phyloP scores from a whole-genome alignment of 306 rosid species.

The Trifolium fragiferum region DNA sequence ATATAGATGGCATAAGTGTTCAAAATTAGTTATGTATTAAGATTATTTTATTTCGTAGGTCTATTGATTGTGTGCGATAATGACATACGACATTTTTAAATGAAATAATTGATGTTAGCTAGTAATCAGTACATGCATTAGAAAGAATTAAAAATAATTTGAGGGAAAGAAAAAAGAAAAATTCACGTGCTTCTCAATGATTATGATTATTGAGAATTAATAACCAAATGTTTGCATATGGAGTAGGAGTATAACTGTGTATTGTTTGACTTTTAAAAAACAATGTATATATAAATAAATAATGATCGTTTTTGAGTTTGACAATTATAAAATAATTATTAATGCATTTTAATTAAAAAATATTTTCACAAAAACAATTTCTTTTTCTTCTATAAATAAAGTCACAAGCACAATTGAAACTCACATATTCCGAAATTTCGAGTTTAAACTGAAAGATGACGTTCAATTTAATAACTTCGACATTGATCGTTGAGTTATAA shows the following conservation, averaged over 20 bases:
- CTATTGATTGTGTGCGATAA: not conserved
- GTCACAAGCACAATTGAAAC: too few relatives aligned
- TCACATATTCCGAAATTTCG: too few relatives aligned
- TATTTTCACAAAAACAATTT: too few relatives aligned
- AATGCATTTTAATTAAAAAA: too few relatives aligned
- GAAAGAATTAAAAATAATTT: not conserved
- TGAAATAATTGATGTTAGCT: slow-evolving; percentile 21
- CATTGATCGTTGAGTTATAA: too few relatives aligned
- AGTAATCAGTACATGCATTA: slow-evolving; percentile 1
- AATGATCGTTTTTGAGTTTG: too few relatives aligned
- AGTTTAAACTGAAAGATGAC: too few relatives aligned
- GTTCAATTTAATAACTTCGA: too few relatives aligned
- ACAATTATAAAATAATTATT: too few relatives aligned
- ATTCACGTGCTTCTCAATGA: slow-evolving; percentile 37
- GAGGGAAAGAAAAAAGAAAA: not conserved
- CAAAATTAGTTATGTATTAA: slow-evolving; percentile 8
- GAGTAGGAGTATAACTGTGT: too few relatives aligned
- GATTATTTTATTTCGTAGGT: slow-evolving; percentile 27
- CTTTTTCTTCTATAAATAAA: too few relatives aligned
- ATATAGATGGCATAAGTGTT: slow-evolving; percentile 28
- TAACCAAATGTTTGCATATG: not conserved
- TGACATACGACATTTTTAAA: not conserved
- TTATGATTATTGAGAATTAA: slow-evolving; percentile 27
- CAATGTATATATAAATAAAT: too few relatives aligned
- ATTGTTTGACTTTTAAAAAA: not conserved